Evolutionary conservation across 148 eudicot genomes (phyloP).

Genomic region (Suaeda aralocaspica): DNA sequence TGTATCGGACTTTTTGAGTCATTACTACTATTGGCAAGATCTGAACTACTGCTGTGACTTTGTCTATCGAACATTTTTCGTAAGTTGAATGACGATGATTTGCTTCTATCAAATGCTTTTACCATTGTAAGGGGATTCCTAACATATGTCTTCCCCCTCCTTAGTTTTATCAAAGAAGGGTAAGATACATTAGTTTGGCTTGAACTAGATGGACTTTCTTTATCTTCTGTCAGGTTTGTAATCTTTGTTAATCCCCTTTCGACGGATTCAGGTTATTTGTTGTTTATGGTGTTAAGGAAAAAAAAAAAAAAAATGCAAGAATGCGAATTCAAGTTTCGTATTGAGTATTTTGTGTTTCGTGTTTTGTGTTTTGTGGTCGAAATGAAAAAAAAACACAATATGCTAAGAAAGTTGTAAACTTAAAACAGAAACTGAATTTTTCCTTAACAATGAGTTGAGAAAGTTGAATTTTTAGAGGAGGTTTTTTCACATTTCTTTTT

Average conservation of each 20-base stretch:
- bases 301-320: no score
- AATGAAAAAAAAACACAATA: no score
- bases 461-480: slow-evolving; percentile 6
- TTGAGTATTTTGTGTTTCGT: not conserved
- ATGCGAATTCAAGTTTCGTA: not conserved
- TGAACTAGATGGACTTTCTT: not conserved
- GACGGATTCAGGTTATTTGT: not conserved
- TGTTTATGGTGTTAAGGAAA: not conserved
- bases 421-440: not conserved
- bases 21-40: not conserved
- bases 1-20: not conserved
- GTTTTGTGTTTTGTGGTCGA: no score
- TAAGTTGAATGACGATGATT: slow-evolving; percentile 32
- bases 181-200: slow-evolving; percentile 13
- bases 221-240: slow-evolving; percentile 16
- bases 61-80: slow-evolving; percentile 36
- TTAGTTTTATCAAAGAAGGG: slow-evolving; percentile 32
- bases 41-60: not conserved
- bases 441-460: no score
- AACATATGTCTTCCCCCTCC: slow-evolving; percentile 27
- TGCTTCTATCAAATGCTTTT: slow-evolving; percentile 29
- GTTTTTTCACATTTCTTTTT: not conserved
- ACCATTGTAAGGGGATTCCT: slow-evolving; percentile 36
- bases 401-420: no score
- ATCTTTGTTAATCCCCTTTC: not conserved